Evolutionary conservation across 148 eudicot genomes (phyloP).

Genomic region (Rhododendron henanense): DNA sequence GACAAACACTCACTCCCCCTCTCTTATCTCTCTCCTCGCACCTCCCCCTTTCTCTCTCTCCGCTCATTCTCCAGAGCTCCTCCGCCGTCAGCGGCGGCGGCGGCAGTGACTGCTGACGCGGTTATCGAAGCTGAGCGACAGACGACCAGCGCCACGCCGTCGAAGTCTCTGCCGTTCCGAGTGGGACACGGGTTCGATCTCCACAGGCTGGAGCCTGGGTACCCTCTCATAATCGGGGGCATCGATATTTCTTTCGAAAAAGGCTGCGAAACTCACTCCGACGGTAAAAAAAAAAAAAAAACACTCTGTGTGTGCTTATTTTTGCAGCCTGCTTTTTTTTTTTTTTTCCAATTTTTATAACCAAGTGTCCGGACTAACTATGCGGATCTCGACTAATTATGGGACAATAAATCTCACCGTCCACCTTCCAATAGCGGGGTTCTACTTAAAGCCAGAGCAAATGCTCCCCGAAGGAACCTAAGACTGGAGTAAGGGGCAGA

Average conservation of each 20-base stretch:
- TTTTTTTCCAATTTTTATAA: too few species aligned
- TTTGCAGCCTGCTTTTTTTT: too few species aligned
- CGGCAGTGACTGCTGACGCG: constrained; percentile 28
- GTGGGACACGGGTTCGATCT: constrained; percentile 96
- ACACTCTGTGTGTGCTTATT: too few species aligned
- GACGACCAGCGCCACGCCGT: constrained; percentile 10
- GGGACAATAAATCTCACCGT: too few species aligned
- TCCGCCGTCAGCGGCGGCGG: too few species aligned
- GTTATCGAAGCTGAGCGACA: constrained; percentile 41
- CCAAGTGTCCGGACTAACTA: too few species aligned
- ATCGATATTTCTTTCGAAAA: constrained; percentile 74
- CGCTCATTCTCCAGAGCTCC: neutral
- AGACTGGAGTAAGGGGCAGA: neutral
- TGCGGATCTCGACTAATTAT: too few species aligned
- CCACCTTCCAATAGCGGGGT: neutral
- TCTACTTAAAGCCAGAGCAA: neutral
- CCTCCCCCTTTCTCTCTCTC: neutral
- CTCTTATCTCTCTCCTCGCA: constrained; percentile 11
- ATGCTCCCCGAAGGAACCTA: neutral
- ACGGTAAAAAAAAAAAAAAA: constrained; percentile 19
- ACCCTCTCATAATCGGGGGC: constrained; percentile 92
- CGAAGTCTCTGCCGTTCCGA: constrained; percentile 71
- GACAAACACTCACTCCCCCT: neutral
- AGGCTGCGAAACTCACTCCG: constrained; percentile 97
- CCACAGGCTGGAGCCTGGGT: constrained; percentile 88